These are phyloP conservation scores for Magnolia kwangsiensis DNA, from an alignment of 164 flowering plant species.

Conservation along the genomic window DNA sequence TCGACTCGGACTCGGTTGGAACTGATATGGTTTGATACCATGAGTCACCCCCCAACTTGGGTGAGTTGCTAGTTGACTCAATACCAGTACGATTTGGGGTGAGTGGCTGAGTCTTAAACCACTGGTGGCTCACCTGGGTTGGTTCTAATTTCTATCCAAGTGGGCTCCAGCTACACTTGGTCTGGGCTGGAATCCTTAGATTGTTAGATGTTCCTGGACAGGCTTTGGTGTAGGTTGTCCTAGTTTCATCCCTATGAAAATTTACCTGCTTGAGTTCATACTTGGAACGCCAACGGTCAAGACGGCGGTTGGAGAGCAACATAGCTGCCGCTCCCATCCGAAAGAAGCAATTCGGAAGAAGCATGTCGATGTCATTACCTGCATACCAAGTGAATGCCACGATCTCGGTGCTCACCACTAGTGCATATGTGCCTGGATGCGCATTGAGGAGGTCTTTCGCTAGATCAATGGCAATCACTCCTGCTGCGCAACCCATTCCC, in stretches of 20 bases:
- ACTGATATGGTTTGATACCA: no score
- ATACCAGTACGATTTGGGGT: not conserved
- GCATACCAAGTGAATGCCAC: conserved; percentile 52
- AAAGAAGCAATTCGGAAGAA: conserved; percentile 67
- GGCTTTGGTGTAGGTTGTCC: no score
- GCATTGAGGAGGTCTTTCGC: conserved; percentile 52
- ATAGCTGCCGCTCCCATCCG: conserved; percentile 78
- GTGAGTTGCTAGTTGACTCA: not conserved
- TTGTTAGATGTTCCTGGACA: no score
- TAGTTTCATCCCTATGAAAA: no score
- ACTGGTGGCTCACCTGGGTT: no score
- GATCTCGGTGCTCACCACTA: conserved; percentile 66
- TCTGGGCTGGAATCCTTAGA: not conserved
- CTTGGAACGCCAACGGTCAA: conserved; percentile 59
- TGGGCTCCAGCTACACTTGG: not conserved
- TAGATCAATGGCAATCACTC: conserved; percentile 57
- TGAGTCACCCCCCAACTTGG: not conserved
- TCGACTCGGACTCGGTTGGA: no score
- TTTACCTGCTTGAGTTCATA: conserved; percentile 57
- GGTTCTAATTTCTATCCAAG: not conserved
- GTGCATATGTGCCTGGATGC: conserved; percentile 49
- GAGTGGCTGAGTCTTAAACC: no score
- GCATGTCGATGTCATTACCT: conserved; percentile 53
- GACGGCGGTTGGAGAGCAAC: conserved; percentile 49
- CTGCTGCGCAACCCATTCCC: conserved; percentile 85